These are phyloP conservation scores for Penicillium lividum DNA, from an alignment of 495 filamentous ascomycete genomes.

Conservation along the genomic window DNA sequence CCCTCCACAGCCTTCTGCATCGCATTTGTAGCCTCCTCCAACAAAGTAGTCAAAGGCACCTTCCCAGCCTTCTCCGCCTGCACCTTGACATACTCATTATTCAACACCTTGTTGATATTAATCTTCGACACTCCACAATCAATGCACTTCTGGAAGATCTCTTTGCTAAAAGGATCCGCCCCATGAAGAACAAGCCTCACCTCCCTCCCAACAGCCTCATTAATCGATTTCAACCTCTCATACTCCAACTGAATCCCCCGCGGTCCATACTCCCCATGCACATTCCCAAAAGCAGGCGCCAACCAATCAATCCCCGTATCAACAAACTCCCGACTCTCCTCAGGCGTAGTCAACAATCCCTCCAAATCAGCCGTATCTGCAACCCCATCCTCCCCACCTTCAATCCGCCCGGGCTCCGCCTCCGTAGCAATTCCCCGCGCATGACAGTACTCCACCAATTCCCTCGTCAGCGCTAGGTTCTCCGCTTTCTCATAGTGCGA, in stretches of 20 bases:
- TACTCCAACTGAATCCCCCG: constrained; percentile 74
- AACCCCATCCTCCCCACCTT: constrained; percentile 83
- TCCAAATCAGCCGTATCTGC: constrained; percentile 74
- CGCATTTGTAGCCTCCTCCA: constrained; percentile 68
- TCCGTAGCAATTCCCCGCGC: constrained; percentile 74
- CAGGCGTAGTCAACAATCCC: constrained; percentile 73
- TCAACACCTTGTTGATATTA: constrained; percentile 84
- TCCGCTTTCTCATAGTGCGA: constrained; percentile 80
- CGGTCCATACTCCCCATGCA: constrained; percentile 80
- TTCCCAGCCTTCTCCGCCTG: constrained; percentile 68
- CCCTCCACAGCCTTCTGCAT: constrained; percentile 78
- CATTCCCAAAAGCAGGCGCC: constrained; percentile 83
- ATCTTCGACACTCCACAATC: constrained; percentile 70
- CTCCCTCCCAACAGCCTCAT: constrained; percentile 57
- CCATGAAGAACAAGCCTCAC: constrained; percentile 77
- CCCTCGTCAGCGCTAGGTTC: constrained; percentile 70
- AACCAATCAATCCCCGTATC: constrained; percentile 80
- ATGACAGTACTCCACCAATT: constrained; percentile 71
- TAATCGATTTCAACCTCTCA: constrained; percentile 64
- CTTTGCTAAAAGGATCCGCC: constrained; percentile 70
- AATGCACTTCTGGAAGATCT: constrained; percentile 69
- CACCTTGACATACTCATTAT: constrained; percentile 65
- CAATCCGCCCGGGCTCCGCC: constrained; percentile 79
- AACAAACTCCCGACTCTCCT: constrained; percentile 75
- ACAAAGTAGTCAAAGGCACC: constrained; percentile 63